Evolutionary conservation across 1,139 yeast genomes (phyloP), one percentile per base, ranked within the genome.

Genomic region (Saccharomyces hybrid): DNA sequence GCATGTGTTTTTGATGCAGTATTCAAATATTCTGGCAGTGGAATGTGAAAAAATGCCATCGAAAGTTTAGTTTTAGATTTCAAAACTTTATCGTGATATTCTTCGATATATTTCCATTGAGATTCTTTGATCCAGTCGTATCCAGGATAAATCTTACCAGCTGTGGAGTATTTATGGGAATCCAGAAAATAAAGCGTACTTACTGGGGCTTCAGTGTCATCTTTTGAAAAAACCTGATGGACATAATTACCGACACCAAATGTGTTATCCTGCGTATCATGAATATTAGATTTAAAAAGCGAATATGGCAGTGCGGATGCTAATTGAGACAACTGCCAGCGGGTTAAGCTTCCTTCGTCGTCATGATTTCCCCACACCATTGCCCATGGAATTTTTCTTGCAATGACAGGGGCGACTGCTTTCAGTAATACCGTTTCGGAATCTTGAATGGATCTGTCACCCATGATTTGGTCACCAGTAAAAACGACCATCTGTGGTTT

Each of bases 21-120:
- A 53, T 84, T 78, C 54, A 81, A 73, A 68, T 81, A 90, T 69
- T 91, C 97, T 0, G 96, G 95, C 20, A 90, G 63, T 0, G 99
- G 99, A 46, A 93, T 90, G 67, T 93, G 98, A 76, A 90, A 86
- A 64, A 91, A 91, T 0, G 96, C 96, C 90, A 93, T 83, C 14
- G 90, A 78, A 60, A 88, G 64, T 46, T 73, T 70, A 20, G 48
- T 66, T 60, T 14, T 69, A 14, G 23, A 27, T 47, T 65, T 59
- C 25, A 28, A 65, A 57, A 23, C 48, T 26, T 54, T 53, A 16
- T 70, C 70, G 56, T 76, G 70, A 58, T 77, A 71, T n/a, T 71
- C 63, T 59, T 78, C 76, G 28, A 88, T 63, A 74, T 80, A 87
- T 3, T 79, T 76, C 59, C 86, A 74, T 70, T 93, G 98, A 27